Evolutionary conservation across 306 rosid species (phyloP).

Genomic region (Cucurbita maxima): DNA sequence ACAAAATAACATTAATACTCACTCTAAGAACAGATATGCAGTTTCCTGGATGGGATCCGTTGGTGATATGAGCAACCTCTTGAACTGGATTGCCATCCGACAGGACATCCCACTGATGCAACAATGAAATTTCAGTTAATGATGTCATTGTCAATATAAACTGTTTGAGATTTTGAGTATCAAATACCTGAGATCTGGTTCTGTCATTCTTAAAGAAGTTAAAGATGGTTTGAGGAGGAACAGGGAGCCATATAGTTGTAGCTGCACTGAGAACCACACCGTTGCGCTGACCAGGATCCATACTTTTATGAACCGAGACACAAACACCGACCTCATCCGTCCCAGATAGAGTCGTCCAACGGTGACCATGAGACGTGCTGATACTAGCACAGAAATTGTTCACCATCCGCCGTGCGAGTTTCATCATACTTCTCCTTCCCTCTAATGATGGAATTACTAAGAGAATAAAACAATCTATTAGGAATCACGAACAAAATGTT

Average conservation of each 20-base stretch:
- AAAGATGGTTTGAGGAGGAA: conserved; percentile 72
- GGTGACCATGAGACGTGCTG: conserved; percentile 57
- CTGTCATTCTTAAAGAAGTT: conserved; percentile 84
- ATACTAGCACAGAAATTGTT: conserved; percentile 69
- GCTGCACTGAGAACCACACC: conserved; percentile 87
- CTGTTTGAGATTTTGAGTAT: neutral
- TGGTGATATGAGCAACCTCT: conserved; percentile 93
- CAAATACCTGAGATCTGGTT: conserved; percentile 68
- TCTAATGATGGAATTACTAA: conserved; percentile 72
- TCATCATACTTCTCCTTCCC: conserved; percentile 93
- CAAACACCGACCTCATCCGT: conserved; percentile 61
- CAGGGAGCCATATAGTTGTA: conserved; percentile 83
- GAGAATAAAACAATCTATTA: neutral
- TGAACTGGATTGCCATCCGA: conserved; percentile 68
- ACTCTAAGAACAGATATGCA: conserved; percentile 85
- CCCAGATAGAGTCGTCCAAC: conserved; percentile 80
- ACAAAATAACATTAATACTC: neutral
- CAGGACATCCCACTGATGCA: conserved; percentile 84
- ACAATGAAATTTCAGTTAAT: neutral
- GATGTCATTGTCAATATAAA: neutral
- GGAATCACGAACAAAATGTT: neutral
- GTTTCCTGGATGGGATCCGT: conserved; percentile 86
- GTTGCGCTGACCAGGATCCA: conserved; percentile 74
- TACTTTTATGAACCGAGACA: conserved; percentile 62
- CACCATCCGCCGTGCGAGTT: conserved; percentile 90